phyloP scores from a whole-genome alignment of 1,139 yeast genomes.

The Yamadazyma aaseri region DNA sequence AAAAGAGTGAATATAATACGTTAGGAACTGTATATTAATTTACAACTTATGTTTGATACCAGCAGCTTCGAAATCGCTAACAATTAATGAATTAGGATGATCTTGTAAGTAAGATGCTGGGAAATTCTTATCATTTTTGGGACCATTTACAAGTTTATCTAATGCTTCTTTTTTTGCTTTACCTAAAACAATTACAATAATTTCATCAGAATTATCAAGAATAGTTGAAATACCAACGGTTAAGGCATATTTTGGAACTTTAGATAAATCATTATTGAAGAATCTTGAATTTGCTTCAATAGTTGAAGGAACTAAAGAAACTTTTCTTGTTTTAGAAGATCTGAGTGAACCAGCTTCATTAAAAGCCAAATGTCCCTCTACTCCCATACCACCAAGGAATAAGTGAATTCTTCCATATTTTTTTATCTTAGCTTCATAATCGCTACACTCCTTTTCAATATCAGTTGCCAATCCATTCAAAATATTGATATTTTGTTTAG shows the following conservation, averaged over 20 bases:
- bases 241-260: conserved; percentile 55
- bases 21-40: neutral
- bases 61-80: conserved; percentile 44
- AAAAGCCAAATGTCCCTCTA: conserved; percentile 66
- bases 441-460: conserved; percentile 46
- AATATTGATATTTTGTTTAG: conserved; percentile 53
- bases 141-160: conserved; percentile 40
- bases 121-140: conserved; percentile 31
- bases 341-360: conserved; percentile 59
- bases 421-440: conserved; percentile 52
- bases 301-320: conserved; percentile 51
- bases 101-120: conserved; percentile 51
- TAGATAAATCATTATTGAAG: conserved; percentile 43
- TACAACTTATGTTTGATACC: conserved; percentile 12
- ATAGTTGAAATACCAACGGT: conserved; percentile 65
- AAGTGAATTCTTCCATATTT: conserved; percentile 53
- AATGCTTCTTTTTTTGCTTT: conserved; percentile 42
- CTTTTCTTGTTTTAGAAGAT: conserved; percentile 48
- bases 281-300: conserved; percentile 58
- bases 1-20: no score
- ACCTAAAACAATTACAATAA: conserved; percentile 52
- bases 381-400: conserved; percentile 63
- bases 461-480: conserved; percentile 53
- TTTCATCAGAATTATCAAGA: conserved; percentile 55
- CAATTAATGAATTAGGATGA: conserved; percentile 44